Evolutionary conservation across 805 yeast species (phyloP), one percentile per base, ranked within the genome.

Genomic region (Schizosaccharomyces cryophilus): DNA sequence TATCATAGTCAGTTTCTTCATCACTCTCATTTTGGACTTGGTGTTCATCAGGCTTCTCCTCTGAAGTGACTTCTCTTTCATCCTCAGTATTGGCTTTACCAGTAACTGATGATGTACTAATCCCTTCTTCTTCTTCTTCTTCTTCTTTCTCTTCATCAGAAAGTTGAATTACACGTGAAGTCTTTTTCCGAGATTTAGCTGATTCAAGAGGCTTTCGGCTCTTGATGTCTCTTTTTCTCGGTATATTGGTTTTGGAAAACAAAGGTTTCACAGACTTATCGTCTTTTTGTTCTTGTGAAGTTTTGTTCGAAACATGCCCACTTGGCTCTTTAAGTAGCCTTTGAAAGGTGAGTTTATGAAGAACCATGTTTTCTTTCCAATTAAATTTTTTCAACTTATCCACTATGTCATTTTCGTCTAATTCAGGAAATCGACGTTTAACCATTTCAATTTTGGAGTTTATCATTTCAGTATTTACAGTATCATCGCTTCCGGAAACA

Each of bases 1-100:
- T 75, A 66, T 84, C 89, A 64, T 84, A 68, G 76, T 35, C 64
- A 75, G 80, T 42, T 74, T 63, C 66, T 19, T 58, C 30, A 6
- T 31, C 78, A 35, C 13, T 15, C 56, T 11, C n/a, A 9, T 51
- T 29, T 17, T 51, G 35, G 17, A 51, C 35, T 21, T 29, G 13
- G 11, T 21, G 35, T 5, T 17, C 38, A 6, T 51, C 35, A 21
- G 17, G 9, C 24, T 21, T 17, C 24, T 51, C 56, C 30, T 7
- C 35, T 5, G n/a, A 24, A 5, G 30, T 29, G 15, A 11, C 17
- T 5, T 17, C 30, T 11, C 24, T 51, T 21, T 51, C 35, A 17
- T 21, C 3, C 6, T 24, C 15, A 2, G 35, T 19, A 29, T 29
- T 51, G n/a, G 15, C 56, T 5, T 17, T 21, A 29, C 9, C 7